Evolutionary conservation across 352 stramenopile species (phyloP).

Genomic region (Hyaloperonospora brassicae): DNA sequence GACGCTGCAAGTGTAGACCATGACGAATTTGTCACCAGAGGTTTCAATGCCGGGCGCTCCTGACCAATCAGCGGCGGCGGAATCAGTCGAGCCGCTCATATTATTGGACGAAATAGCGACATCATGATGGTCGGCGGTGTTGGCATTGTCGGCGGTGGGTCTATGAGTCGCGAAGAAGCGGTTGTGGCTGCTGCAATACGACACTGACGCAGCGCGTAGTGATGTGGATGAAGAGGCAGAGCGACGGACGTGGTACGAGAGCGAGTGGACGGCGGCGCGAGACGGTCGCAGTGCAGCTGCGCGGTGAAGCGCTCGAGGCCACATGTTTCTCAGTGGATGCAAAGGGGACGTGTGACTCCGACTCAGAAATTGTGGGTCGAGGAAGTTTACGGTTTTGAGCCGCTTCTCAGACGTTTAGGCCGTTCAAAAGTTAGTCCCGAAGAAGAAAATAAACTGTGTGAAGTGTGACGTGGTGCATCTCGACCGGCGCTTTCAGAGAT

Average conservation of each 20-base stretch:
- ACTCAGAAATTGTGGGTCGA: too few species aligned
- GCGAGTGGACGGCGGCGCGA: slow-evolving; percentile 2
- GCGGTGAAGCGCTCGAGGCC: slow-evolving; percentile 21
- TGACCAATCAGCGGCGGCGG: slow-evolving; percentile 11
- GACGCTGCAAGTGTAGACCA: slow-evolving; percentile 96
- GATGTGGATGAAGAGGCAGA: not conserved
- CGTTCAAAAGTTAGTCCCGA: too few species aligned
- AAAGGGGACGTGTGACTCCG: too few species aligned
- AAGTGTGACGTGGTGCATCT: too few species aligned
- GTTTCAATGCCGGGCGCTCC: slow-evolving; percentile 63
- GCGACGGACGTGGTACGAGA: slow-evolving; percentile 1
- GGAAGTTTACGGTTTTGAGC: too few species aligned
- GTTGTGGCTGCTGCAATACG: slow-evolving; percentile 5
- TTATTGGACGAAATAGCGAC: not conserved
- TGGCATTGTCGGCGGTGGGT: slow-evolving; percentile 4
- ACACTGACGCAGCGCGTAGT: not conserved
- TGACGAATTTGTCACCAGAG: slow-evolving; percentile 92
- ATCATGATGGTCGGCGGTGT: too few species aligned
- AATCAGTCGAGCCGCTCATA: slow-evolving; percentile 4
- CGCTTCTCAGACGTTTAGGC: too few species aligned
- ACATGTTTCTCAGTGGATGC: slow-evolving; percentile 14
- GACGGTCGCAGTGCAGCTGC: slow-evolving; percentile 9
- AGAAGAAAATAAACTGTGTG: too few species aligned
- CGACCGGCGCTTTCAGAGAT: too few species aligned
- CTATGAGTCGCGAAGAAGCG: slow-evolving; percentile 17